Base-by-base conservation (phyloP, 1,139 yeast species). In the Magnusiomyces tetraspermus region DNA sequence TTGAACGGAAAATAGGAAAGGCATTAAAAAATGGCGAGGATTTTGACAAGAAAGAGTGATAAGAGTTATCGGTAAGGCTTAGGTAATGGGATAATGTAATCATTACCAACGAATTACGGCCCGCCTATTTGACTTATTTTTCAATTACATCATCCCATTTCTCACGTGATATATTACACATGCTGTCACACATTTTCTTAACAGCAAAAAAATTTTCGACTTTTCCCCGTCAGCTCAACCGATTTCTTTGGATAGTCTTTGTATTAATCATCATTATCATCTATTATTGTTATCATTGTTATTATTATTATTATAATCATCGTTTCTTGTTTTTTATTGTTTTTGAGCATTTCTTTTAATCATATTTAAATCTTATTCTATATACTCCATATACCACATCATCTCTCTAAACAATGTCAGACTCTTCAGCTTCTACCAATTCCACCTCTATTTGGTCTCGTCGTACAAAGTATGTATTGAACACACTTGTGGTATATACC, bases 361-460 rank as follows among this genome's bases (percentile, higher is more conserved):
- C 33, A 30, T 30, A 30, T 30, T 30, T 30, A 8, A 30, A 8
- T 8, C 33, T 30, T 8, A 30, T 30, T 30, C 33, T 30, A 8
- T 30, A 8, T 30, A 8, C 33, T 8, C 11, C 13, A 8, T 30
- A 8, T 30, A 8, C 13, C 8, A 30, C 33, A 30, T 8, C 11
- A 13, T 30, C 13, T 8, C 13, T 13, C 11, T 13, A 30, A n/a
- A 41, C 33, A 50, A 49, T 54, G 53, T 41, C 53, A 36, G 41
- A 40, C 47, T 45, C 48, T 24, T 49, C 38, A 22, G 33, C 33
- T 30, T 50, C 52, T 49, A 33, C 49, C 17, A 52, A 51, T 31
- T 23, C 55, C 17, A 53, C 56, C 33, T 61, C 63, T 22, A 61
- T 61, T 48, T 61, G 64, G 64, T 55, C 57, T 43, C 58, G 63